Evolutionary conservation across 345 rosid species (phyloP).

Genomic region (Eutrema yunnanense): DNA sequence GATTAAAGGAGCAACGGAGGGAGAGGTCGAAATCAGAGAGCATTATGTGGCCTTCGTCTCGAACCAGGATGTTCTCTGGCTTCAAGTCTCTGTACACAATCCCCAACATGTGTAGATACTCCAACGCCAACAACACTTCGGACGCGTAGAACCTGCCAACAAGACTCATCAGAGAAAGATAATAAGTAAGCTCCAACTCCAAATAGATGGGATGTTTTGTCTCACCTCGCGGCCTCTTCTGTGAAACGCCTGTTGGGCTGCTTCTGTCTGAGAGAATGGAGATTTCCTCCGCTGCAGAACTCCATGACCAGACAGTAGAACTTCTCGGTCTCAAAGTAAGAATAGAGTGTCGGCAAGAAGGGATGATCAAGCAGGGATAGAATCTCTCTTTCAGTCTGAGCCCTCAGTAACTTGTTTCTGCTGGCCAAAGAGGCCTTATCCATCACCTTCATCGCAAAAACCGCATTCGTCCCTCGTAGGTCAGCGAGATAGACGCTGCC

Average conservation of each 20-base stretch:
- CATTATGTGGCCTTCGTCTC: conserved; percentile 92
- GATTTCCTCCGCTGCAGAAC: conserved; percentile 77
- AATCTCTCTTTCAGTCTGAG: conserved; percentile 67
- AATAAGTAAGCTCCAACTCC: not conserved
- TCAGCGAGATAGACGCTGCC: conserved; percentile 77
- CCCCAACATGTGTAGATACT: conserved; percentile 92
- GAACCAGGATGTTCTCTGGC: conserved; percentile 84
- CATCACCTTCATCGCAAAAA: conserved; percentile 87
- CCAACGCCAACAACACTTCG: conserved; percentile 87
- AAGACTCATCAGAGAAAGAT: conserved; percentile 7
- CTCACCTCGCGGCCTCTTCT: conserved; percentile 61
- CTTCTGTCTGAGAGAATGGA: conserved; percentile 78
- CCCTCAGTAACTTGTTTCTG: conserved; percentile 74
- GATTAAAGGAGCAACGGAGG: conserved; percentile 77
- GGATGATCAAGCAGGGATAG: conserved; percentile 66
- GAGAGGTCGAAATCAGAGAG: conserved; percentile 89
- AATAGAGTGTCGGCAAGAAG: conserved; percentile 60
- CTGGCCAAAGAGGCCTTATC: conserved; percentile 81
- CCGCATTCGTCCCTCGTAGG: conserved; percentile 58
- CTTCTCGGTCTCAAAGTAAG: conserved; percentile 72
- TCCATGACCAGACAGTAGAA: conserved; percentile 77
- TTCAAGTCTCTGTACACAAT: conserved; percentile 86
- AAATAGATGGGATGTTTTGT: not conserved
- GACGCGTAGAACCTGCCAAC: conserved; percentile 71
- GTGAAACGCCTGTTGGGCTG: conserved; percentile 62